Percentiles rank a stretch among this genome's conserved stretches.
These are phyloP conservation scores for Acanthamoeba quina DNA, from an alignment of 208 protist genomes.

Conservation along the genomic window DNA sequence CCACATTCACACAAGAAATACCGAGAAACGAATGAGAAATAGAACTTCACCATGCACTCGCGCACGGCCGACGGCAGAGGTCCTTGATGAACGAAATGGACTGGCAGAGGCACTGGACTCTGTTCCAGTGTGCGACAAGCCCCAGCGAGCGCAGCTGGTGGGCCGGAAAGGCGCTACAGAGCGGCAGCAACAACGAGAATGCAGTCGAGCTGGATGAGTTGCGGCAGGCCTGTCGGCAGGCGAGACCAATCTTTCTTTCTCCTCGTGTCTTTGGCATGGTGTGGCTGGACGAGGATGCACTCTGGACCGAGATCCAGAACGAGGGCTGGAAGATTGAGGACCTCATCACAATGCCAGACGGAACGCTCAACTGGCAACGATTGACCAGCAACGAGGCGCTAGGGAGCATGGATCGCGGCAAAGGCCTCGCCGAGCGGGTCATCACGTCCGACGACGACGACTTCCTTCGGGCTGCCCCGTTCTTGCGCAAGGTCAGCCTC, in stretches of 20 bases:
- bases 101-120: background rate
- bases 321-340: constrained; percentile 21
- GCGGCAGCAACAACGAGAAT: background rate
- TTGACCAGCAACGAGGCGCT: constrained; percentile 6
- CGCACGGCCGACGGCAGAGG: too few relatives aligned
- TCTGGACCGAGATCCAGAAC: background rate
- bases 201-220: background rate
- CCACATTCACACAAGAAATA: background rate
- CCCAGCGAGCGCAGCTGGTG: constrained; percentile 22
- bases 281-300: background rate
- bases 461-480: constrained; percentile 12
- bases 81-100: background rate
- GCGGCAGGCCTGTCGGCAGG: background rate
- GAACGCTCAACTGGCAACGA: constrained; percentile 49
- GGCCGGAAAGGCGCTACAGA: constrained; percentile 14
- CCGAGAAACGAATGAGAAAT: background rate
- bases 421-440: background rate
- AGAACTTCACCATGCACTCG: background rate
- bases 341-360: background rate
- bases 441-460: constrained; percentile 8
- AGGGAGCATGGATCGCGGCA: background rate
- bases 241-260: background rate
- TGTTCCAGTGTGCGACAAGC: background rate
- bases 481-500: constrained; percentile 42
- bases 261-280: constrained; percentile 11